Conservation (phyloP, 495 filamentous ascomycete genomes). For the Jackrogersella minutella region DNA sequence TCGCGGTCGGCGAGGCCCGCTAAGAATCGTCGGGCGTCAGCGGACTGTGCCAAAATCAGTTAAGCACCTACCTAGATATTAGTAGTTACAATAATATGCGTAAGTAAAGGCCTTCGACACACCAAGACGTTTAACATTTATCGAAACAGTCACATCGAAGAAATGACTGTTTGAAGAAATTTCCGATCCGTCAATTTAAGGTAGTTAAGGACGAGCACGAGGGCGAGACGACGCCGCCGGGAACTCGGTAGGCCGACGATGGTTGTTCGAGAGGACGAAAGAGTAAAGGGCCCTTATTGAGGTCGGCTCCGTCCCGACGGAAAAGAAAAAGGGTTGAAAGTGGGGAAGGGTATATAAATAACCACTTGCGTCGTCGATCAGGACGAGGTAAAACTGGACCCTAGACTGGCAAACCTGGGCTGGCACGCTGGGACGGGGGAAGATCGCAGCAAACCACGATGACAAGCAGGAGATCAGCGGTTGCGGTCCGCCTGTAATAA, state of each 20-base stretch:
- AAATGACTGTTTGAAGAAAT: slow-evolving; percentile 8
- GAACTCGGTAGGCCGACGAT: slow-evolving; percentile 26
- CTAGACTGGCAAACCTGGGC: slow-evolving; percentile 30
- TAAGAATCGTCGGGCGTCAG: slow-evolving; percentile 1
- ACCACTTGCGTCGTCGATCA: slow-evolving; percentile 24
- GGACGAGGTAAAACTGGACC: slow-evolving; percentile 41
- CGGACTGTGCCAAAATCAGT: neutral
- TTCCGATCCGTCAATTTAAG: slow-evolving; percentile 13
- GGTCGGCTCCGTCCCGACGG: slow-evolving; percentile 45
- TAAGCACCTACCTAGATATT: neutral
- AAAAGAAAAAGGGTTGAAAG: slow-evolving; percentile 27
- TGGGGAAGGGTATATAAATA: slow-evolving; percentile 15
- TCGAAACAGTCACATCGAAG: slow-evolving; percentile 10
- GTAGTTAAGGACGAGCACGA: neutral
- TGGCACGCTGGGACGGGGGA: slow-evolving; percentile 20
- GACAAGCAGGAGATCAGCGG: slow-evolving; percentile 41
- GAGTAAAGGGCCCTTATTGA: too few species aligned
- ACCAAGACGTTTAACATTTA: neutral
- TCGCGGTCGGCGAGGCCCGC: slow-evolving; percentile 9
- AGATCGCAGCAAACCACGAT: slow-evolving; percentile 35
- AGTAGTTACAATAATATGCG: neutral
- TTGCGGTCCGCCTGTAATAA: slow-evolving; percentile 26
- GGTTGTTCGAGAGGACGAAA: slow-evolving; percentile 6
- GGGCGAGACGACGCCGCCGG: slow-evolving; percentile 10
- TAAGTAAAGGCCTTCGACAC: neutral